Percentiles rank a stretch among this genome's conserved stretches.
These are phyloP conservation scores for Cephalotrichum gorgonifer DNA, from an alignment of 2,329 filamentous ascomycete species.

Conservation along the genomic window DNA sequence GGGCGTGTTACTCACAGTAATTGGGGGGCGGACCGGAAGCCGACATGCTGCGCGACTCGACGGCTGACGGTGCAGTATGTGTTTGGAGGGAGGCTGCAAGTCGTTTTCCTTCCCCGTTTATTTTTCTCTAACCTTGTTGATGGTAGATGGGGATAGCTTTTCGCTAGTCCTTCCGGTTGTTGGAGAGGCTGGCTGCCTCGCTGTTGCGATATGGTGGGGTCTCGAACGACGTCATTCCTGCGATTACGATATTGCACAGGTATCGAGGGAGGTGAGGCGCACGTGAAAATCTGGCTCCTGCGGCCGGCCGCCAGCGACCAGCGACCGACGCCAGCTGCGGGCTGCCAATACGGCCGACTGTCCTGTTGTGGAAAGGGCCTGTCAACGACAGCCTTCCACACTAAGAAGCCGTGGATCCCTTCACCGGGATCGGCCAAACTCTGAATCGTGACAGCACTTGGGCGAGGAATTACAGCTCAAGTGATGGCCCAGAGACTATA, in stretches of 20 bases:
- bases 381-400: too few relatives aligned
- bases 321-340: not conserved
- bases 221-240: not conserved
- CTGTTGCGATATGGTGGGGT: conserved; percentile 12
- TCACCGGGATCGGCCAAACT: too few relatives aligned
- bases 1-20: conserved; percentile 42
- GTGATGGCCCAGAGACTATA: too few relatives aligned
- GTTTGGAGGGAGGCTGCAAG: not conserved
- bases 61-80: too few relatives aligned
- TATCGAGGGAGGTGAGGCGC: not conserved
- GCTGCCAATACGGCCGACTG: not conserved
- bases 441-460: too few relatives aligned
- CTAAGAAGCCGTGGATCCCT: too few relatives aligned
- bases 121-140: too few relatives aligned
- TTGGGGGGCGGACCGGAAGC: conserved; percentile 36
- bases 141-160: not conserved
- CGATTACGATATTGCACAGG: not conserved
- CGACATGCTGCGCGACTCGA: conserved; percentile 8
- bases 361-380: not conserved
- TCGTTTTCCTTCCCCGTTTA: too few relatives aligned
- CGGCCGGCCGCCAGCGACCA: not conserved
- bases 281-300: not conserved
- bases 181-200: conserved; percentile 6
- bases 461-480: too few relatives aligned
- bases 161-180: not conserved